These are phyloP conservation scores for Yamadazyma akitaensis DNA, from an alignment of 805 yeast genomes.

Conservation along the genomic window DNA sequence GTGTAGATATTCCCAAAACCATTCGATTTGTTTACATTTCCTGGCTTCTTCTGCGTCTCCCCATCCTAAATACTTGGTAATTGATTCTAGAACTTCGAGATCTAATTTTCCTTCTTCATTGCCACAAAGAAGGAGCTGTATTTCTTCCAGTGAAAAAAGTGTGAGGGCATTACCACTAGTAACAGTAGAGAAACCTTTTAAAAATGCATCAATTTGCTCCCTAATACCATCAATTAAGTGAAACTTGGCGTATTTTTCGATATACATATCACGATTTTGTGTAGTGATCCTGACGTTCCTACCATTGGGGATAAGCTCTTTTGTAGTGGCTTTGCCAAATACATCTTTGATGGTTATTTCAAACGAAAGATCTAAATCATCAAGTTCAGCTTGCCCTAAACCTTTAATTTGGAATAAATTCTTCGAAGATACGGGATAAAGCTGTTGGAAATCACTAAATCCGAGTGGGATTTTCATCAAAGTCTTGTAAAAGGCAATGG, in stretches of 20 bases:
- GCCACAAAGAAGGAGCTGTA: slow-evolving; percentile 77
- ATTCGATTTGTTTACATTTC: slow-evolving; percentile 40
- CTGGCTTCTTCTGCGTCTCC: slow-evolving; percentile 32
- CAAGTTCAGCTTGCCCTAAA: slow-evolving; percentile 27
- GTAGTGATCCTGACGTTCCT: slow-evolving; percentile 49
- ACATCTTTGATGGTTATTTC: slow-evolving; percentile 56
- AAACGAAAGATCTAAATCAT: slow-evolving; percentile 51
- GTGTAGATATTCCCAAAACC: slow-evolving; percentile 89
- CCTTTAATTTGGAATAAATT: slow-evolving; percentile 30
- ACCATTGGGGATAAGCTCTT: slow-evolving; percentile 61
- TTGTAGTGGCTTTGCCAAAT: slow-evolving; percentile 41
- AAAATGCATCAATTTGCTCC: slow-evolving; percentile 55
- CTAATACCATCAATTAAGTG: slow-evolving; percentile 55
- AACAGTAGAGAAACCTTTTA: slow-evolving; percentile 69
- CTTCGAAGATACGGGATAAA: slow-evolving; percentile 63
- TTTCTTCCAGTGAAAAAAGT: slow-evolving; percentile 76
- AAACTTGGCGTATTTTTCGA: slow-evolving; percentile 59
- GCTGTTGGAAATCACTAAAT: slow-evolving; percentile 61
- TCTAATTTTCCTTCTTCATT: slow-evolving; percentile 65
- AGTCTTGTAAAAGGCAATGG: slow-evolving; percentile 72
- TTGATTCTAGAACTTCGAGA: slow-evolving; percentile 58
- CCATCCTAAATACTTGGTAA: slow-evolving; percentile 65
- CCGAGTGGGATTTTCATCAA: slow-evolving; percentile 53
- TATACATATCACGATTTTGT: slow-evolving; percentile 58
- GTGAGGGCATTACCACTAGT: slow-evolving; percentile 80